phyloP scores from a whole-genome alignment of 495 filamentous ascomycete species.

The Aspergillus steynii region DNA sequence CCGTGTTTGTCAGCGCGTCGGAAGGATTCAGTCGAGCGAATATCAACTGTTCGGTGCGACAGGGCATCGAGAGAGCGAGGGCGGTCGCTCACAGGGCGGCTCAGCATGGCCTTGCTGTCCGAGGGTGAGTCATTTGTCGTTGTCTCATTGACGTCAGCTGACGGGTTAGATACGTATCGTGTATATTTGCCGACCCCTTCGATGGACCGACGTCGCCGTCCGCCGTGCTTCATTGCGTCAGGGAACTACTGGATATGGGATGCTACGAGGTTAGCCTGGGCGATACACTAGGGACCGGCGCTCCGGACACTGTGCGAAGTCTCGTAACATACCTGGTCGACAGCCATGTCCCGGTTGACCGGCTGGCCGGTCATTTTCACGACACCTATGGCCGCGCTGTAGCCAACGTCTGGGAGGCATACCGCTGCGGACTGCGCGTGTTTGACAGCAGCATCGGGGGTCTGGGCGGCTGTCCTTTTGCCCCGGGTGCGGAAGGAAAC shows the following conservation, averaged over 20 bases:
- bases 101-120: slow-evolving; percentile 24
- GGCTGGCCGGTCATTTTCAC: slow-evolving; percentile 48
- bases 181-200: slow-evolving; percentile 45
- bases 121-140: slow-evolving; percentile 31
- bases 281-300: slow-evolving; percentile 44
- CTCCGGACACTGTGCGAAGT: slow-evolving; percentile 28
- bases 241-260: slow-evolving; percentile 35
- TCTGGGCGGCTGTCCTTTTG: slow-evolving; percentile 49
- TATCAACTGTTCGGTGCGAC: slow-evolving; percentile 41
- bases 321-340: slow-evolving; percentile 30
- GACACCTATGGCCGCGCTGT: slow-evolving; percentile 47
- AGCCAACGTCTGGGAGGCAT: slow-evolving; percentile 45
- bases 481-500: slow-evolving; percentile 48
- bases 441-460: slow-evolving; percentile 48
- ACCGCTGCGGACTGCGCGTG: slow-evolving; percentile 37
- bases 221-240: slow-evolving; percentile 34
- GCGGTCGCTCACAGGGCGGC: slow-evolving; percentile 26
- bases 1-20: slow-evolving; percentile 44
- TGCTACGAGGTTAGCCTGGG: slow-evolving; percentile 49
- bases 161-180: slow-evolving; percentile 41
- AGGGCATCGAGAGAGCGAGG: slow-evolving; percentile 30
- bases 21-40: slow-evolving; percentile 47
- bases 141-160: neutral
- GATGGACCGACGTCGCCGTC: slow-evolving; percentile 32
- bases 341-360: slow-evolving; percentile 25